Base-by-base conservation (phyloP, 495 filamentous ascomycete species). In the Bacidia rubella region DNA sequence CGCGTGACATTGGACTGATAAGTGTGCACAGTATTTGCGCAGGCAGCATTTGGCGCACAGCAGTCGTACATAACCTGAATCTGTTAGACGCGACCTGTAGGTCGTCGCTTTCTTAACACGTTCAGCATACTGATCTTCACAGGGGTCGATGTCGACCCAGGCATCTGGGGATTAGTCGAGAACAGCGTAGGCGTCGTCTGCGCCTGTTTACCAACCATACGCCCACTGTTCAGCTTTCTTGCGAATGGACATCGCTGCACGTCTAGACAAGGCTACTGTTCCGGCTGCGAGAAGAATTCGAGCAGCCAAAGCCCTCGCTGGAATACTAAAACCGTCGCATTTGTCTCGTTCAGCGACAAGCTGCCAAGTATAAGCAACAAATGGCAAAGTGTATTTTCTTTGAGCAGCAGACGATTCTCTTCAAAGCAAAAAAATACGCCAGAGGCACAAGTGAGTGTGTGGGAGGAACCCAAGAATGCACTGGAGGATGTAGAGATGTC, bases 111-210 rank as follows among this genome's bases (percentile, higher is more conserved):
- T 9, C 20, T n/a, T 17, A 7, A 5, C 41, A 9, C 41, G 29
- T 15, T 35, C 9, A 44, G 41, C 17, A 9, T 17, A 9, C 5
- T 17, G 7, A 44, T 9, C 41, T 9, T 17, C 20, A 20, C 15
- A 44, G 41, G 41, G 46, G 53, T 21, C 32, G 40, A 55, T 21
- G 53, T 50, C n/a, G 53, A 55, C 39, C 46, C 53, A 2, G 26
- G 20, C 19, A 55, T 55, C n/a, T 55, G 53, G 53, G 46, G 46
- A 24, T 25, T 55, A 4, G 47, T 50, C 23, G 53, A 55, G 19
- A 50, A 50, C 32, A 22, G 27, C 53, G 50, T 55, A 27, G 53
- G 53, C 27, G 50, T 51, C 47, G 46, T 55, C 15, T 40, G 53
- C 47, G 53, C 53, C 39, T 49, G 53, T n/a, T 46, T 55, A 0